These are phyloP conservation scores for Hyaloscypha finlandica DNA, from an alignment of 495 filamentous ascomycete species.

Conservation along the genomic window DNA sequence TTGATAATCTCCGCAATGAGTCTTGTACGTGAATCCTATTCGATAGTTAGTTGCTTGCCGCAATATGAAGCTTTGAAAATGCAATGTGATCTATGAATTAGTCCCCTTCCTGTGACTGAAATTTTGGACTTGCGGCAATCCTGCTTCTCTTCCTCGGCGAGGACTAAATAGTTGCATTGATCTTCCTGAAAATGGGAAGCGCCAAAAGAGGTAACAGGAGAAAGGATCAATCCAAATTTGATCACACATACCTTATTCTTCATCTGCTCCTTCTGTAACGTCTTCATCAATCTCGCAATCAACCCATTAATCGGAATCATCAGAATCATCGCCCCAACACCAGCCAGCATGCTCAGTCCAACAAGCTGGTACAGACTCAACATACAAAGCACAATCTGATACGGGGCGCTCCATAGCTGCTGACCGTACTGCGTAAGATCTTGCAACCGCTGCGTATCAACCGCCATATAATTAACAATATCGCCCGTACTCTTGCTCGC, in stretches of 20 bases:
- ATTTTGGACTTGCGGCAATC: no score
- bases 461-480: constrained; percentile 99
- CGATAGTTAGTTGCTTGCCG: background rate
- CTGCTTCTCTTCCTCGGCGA: no score
- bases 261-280: constrained; percentile 93
- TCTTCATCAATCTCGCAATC: constrained; percentile 93
- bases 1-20: constrained; percentile 98
- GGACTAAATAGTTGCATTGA: no score
- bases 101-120: no score
- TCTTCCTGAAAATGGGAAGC: no score
- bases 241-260: constrained; percentile 72
- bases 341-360: constrained; percentile 93
- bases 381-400: constrained; percentile 96
- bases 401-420: constrained; percentile 93
- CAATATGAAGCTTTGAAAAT: background rate
- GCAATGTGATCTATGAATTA: background rate
- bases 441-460: constrained; percentile 92
- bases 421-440: constrained; percentile 95
- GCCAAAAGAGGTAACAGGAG: background rate
- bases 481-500: constrained; percentile 92
- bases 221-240: background rate
- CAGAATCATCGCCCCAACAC: constrained; percentile 91
- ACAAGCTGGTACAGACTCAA: constrained; percentile 91
- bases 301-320: constrained; percentile 97
- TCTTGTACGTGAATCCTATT: constrained; percentile 85